Conservation (phyloP, 2,329 filamentous ascomycete species). For the Westerdykella sp. region DNA sequence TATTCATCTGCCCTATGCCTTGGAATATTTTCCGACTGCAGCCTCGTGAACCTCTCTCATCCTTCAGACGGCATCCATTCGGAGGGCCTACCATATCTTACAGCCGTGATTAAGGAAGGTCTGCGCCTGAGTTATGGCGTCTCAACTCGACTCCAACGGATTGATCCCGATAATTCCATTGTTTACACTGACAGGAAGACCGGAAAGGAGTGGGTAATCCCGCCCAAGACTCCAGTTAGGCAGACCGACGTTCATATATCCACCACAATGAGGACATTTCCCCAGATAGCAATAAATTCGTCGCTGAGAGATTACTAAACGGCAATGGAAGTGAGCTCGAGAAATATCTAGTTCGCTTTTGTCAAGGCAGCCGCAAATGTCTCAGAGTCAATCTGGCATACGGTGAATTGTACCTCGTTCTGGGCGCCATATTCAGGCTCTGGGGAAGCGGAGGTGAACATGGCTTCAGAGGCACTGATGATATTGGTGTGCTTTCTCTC, state of each 20-base stretch:
- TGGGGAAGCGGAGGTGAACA: slow-evolving; percentile 1
- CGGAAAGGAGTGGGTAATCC: slow-evolving; percentile 4
- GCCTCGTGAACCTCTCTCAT: too few relatives aligned
- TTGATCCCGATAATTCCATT: slow-evolving; percentile 6
- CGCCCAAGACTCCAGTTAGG: neutral
- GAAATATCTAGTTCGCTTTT: slow-evolving; percentile 15
- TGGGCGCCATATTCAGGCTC: neutral
- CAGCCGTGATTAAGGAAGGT: slow-evolving; percentile 28
- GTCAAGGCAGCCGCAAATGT: slow-evolving; percentile 9
- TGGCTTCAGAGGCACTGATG: neutral
- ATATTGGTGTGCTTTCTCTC: neutral
- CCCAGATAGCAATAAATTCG: slow-evolving; percentile 19
- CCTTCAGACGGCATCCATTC: too few relatives aligned
- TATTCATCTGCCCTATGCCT: too few relatives aligned
- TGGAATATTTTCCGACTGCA: too few relatives aligned
- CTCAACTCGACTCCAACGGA: slow-evolving; percentile 4
- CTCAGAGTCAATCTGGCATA: slow-evolving; percentile 14
- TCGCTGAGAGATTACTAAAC: slow-evolving; percentile 27
- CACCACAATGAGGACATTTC: neutral
- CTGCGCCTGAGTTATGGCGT: slow-evolving; percentile 26
- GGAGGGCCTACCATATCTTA: slow-evolving; percentile 27
- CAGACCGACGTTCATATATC: too few relatives aligned
- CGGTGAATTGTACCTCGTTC: slow-evolving; percentile 20
- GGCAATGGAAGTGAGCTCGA: slow-evolving; percentile 16
- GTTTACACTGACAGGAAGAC: neutral